Base-by-base conservation (phyloP, 257 asterid species). In the Solanum chmielewskii region DNA sequence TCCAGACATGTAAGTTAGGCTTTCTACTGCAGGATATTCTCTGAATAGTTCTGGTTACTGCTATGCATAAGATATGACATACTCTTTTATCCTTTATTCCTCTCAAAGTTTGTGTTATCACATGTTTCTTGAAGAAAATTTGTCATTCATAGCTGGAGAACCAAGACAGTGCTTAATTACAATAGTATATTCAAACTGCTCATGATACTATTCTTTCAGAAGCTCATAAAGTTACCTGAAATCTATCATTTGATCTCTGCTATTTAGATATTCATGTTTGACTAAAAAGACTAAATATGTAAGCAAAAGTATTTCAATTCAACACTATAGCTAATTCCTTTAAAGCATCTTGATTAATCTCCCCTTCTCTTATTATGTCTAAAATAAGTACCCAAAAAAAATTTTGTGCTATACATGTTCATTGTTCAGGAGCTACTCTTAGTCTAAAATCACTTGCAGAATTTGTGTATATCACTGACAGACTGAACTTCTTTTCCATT, bases 1-100 rank as follows among this genome's bases (percentile, higher is more conserved):
- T 64, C 99, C 99, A 73, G 98, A 96, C 89, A 83, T 96, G 99
- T 95, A 92, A 92, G 96, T 56, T 52, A 71, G 64, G 39, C 89
- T 85, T 86, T 76, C 83, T 41, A 35, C 45, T 74, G 39, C 52
- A 35, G 31, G 5, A 62, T 6, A 41, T 23, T 23, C 37, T 70
- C 77, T 70, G 77, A 70, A 70, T 70, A 15, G 77, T 31, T 70
- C 77, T 70, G 52, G 20, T 41, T 76, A 76, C 83, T n/a, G 23
- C 59, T 76, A 25, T 42, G 59, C 59, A 76, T 76, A 41, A 41
- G 59, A 76, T 76, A 11, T 76, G 83, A 23, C 59, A 23, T 76
- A 23, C 23, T 76, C 11, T 35, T 76, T 41, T 41, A 76, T 41
- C 29, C 35, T 76, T 4, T 76, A 76, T 23, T 41, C 33, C 31